Base-by-base conservation (phyloP, 148 eudicot species). In the Amaranthus hypochondriacus region DNA sequence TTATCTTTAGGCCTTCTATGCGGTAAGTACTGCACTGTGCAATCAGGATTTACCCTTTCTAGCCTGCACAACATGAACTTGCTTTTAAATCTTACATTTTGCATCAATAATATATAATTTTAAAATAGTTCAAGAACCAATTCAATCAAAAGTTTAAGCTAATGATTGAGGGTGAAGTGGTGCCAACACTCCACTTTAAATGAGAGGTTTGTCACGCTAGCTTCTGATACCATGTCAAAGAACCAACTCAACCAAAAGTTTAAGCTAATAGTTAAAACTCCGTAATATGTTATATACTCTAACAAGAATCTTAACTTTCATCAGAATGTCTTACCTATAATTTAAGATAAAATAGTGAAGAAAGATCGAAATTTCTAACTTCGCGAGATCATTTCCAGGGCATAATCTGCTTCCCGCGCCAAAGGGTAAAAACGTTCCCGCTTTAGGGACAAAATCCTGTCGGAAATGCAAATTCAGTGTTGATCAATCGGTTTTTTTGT, bases 361-460 rank as follows among this genome's bases (percentile, higher is more conserved):
- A 48, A 95, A 95, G 56, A 95, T 89, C 3, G 93, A 61, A 63
- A 90, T 89, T 75, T 95, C 98, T 11, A 95, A 88, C 88, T 92
- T 92, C 0, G 98, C 98, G 5, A 94, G 96, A 58, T 94, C 98
- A 64, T 94, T 92, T 77, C 98, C 98, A 1, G 98, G 98, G 66
- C 98, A 95, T 69, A 86, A 21, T 58, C 92, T 83, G 76, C 86
- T 83, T 73, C 98, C 98, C 21, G 84, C 88, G 14, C 97, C 96
- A 71, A 95, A 95, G 3, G 98, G 98, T 18, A 90, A 81, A 73
- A 87, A 90, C 4, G 91, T 72, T 71, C 98, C 98, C 47, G 86
- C 90, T 71, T 86, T 92, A 2, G 96, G 93, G 66, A 79, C 79
- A 15, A 81, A 74, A 51, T 77, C 83, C 98, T 94, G 47, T 54